Conservation (phyloP, 352 stramenopile species). For the Aphanomyces cochlioides region DNA sequence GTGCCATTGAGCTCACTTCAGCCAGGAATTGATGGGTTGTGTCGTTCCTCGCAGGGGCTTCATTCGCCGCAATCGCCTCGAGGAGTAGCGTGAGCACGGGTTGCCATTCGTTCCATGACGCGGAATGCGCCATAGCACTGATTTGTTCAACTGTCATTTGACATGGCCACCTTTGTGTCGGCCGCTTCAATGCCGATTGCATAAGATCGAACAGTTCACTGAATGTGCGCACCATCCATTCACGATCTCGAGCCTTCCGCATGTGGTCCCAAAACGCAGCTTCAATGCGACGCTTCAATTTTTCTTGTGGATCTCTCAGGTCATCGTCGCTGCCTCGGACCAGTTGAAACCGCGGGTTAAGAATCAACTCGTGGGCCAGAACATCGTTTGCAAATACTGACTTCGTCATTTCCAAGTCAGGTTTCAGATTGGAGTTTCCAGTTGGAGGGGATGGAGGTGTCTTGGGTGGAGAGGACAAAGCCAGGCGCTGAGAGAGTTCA, state of each 20-base stretch:
- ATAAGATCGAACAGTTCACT: conserved; percentile 55
- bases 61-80: conserved; percentile 43
- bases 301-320: not conserved
- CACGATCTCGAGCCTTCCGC: conserved; percentile 44
- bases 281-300: conserved; percentile 7
- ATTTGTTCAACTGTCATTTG: not conserved
- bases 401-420: conserved; percentile 33
- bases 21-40: conserved; percentile 43
- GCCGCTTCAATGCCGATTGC: conserved; percentile 27
- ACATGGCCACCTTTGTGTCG: not conserved
- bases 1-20: conserved; percentile 36
- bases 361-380: conserved; percentile 67
- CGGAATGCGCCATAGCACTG: not conserved
- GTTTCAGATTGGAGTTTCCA: conserved; percentile 33
- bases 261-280: conserved; percentile 62
- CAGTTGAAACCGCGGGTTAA: conserved; percentile 62
- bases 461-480: not conserved
- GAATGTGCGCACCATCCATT: conserved; percentile 43
- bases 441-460: not conserved
- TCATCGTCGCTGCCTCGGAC: too few relatives aligned
- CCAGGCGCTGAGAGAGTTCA: not conserved
- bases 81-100: conserved; percentile 36
- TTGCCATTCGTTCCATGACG: conserved; percentile 16
- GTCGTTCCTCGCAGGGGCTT: conserved; percentile 51
- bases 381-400: conserved; percentile 53